phyloP scores from a whole-genome alignment of 2,329 filamentous ascomycete genomes.

The Thermothelomyces thermophilus region DNA sequence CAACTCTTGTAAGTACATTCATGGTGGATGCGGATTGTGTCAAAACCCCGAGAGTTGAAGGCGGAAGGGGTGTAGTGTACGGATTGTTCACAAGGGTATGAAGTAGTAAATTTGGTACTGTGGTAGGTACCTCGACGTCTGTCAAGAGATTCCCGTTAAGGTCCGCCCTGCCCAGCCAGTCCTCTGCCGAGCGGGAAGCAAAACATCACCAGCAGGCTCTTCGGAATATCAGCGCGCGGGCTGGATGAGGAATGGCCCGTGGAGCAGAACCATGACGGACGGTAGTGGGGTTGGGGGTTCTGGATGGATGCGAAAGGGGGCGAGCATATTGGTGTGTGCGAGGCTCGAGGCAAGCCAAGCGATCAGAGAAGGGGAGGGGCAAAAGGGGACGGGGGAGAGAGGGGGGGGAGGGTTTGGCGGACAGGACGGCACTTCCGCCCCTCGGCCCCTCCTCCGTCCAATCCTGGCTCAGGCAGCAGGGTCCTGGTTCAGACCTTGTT shows the following conservation, averaged over 20 bases:
- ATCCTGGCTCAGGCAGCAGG: slow-evolving; percentile 23
- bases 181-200: slow-evolving; percentile 23
- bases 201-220: slow-evolving; percentile 11
- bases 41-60: no score
- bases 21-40: no score
- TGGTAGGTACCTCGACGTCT: no score
- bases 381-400: neutral
- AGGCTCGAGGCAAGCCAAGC: slow-evolving; percentile 4
- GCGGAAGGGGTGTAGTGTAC: no score
- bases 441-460: slow-evolving; percentile 23
- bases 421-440: slow-evolving; percentile 18
- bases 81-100: no score
- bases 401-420: slow-evolving; percentile 11
- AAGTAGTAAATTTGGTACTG: no score
- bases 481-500: slow-evolving; percentile 27
- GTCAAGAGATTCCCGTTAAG: neutral
- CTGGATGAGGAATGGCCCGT: slow-evolving; percentile 18
- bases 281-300: slow-evolving; percentile 12
- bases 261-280: slow-evolving; percentile 9
- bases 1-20: no score
- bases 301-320: slow-evolving; percentile 15
- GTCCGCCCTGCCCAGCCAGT: slow-evolving; percentile 2
- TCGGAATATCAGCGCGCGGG: slow-evolving; percentile 13
- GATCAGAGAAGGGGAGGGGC: slow-evolving; percentile 11
- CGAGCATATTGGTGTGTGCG: neutral